Percentiles rank a stretch among this genome's conserved stretches.
These are phyloP conservation scores for Xerocomus potaroensis DNA, from an alignment of 768 basidiomycete species.

Conservation along the genomic window DNA sequence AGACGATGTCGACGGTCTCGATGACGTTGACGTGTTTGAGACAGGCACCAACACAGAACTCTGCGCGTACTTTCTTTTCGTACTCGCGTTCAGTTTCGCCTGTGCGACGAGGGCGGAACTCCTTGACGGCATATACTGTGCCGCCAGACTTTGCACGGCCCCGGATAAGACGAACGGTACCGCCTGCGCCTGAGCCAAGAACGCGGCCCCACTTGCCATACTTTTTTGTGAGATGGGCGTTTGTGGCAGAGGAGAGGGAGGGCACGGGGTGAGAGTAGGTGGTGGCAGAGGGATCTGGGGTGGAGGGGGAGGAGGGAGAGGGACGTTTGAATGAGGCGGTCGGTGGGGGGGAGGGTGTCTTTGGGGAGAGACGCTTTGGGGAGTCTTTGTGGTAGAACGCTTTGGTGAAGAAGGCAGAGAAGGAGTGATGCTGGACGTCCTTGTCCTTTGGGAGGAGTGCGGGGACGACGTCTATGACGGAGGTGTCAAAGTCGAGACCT, in stretches of 20 bases:
- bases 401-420: conserved; percentile 34
- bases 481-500: conserved; percentile 35
- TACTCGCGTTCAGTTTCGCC: conserved; percentile 96
- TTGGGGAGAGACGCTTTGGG: conserved; percentile 10
- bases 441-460: conserved; percentile 24
- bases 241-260: conserved; percentile 76
- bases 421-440: conserved; percentile 22
- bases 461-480: conserved; percentile 30
- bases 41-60: conserved; percentile 95
- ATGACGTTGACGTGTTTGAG: conserved; percentile 96
- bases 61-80: conserved; percentile 99
- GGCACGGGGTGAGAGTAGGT: conserved; percentile 37
- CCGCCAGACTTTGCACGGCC: conserved; percentile 77
- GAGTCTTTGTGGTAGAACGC: conserved; percentile 29
- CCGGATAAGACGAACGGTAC: conserved; percentile 95
- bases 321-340: conserved; percentile 22
- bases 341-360: conserved; percentile 35
- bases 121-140: conserved; percentile 91
- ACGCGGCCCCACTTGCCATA: conserved; percentile 99
- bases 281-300: conserved; percentile 23
- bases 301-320: conserved; percentile 25
- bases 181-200: conserved; percentile 95
- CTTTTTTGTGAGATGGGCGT: conserved; percentile 94
- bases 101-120: conserved; percentile 85
- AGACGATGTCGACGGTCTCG: conserved; percentile 96